Percentiles rank a stretch among this genome's conserved stretches.
Evolutionary conservation across 1,139 yeast genomes (phyloP).

Genomic region (Lodderomyces jiufengensis): DNA sequence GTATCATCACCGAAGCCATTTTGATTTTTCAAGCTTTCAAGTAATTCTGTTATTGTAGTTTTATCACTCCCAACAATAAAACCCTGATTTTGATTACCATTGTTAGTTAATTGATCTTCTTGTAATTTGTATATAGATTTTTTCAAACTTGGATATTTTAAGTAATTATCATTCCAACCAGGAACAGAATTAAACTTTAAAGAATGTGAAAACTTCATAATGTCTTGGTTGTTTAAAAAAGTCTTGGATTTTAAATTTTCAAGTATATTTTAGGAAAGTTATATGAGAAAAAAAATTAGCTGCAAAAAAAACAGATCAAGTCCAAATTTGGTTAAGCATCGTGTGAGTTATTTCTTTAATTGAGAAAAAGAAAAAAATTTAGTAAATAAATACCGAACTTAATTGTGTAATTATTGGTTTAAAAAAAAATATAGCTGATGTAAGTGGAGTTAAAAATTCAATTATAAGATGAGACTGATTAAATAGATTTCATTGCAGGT

Average conservation of each 20-base stretch:
- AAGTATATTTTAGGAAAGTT: neutral
- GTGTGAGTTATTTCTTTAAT: too few species aligned
- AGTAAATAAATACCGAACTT: too few species aligned
- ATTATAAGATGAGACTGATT: too few species aligned
- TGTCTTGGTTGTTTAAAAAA: too few species aligned
- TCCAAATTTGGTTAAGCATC: neutral
- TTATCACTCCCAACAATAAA: conserved; percentile 19
- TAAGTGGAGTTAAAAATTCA: too few species aligned
- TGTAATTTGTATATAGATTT: conserved; percentile 52
- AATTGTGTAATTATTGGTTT: too few species aligned
- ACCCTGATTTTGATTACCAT: conserved; percentile 26
- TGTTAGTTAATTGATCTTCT: conserved; percentile 29
- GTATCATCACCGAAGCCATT: too few species aligned
- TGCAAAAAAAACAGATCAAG: too few species aligned
- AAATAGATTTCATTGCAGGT: too few species aligned
- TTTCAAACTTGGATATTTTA: conserved; percentile 63
- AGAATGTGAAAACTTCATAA: conserved; percentile 75
- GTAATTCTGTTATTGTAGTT: conserved; percentile 28
- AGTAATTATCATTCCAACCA: conserved; percentile 69
- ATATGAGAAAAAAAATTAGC: neutral
- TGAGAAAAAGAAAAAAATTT: too few species aligned
- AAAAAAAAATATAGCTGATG: too few species aligned
- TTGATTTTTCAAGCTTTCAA: conserved; percentile 14
- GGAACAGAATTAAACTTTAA: conserved; percentile 78
- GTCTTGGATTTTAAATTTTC: too few species aligned